Percentiles rank a stretch among this genome's conserved stretches.
These are phyloP conservation scores for Nothomitra cinnamomea DNA, from an alignment of 2,329 filamentous ascomycete species.

Conservation along the genomic window DNA sequence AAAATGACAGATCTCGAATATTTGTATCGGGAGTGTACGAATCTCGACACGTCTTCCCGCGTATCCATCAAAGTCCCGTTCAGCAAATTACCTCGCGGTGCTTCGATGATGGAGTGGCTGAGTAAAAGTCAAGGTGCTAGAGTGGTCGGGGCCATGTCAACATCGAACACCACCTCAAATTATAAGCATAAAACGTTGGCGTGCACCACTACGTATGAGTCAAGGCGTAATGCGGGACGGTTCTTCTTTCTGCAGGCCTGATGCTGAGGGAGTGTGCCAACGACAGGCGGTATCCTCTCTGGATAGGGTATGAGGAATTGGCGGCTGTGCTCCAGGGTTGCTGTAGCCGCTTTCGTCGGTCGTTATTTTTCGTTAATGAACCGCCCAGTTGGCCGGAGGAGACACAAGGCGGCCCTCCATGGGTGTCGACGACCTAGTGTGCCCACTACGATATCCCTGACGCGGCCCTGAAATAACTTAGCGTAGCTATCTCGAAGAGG, in stretches of 20 bases:
- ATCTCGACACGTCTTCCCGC: not conserved
- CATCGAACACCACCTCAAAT: not conserved
- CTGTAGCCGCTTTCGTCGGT: conserved; percentile 2
- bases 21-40: conserved; percentile 1
- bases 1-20: conserved; percentile 1
- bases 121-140: not conserved
- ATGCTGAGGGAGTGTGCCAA: not conserved
- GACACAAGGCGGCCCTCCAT: not conserved
- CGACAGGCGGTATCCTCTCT: conserved; percentile 1
- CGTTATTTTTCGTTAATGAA: not conserved
- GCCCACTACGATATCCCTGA: not conserved
- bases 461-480: conserved; percentile 1
- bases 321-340: conserved; percentile 1
- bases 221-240: conserved; percentile 4
- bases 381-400: not conserved
- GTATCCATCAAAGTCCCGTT: not conserved
- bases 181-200: conserved; percentile 4
- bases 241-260: not conserved
- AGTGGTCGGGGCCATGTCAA: not conserved
- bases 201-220: not conserved
- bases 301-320: not conserved
- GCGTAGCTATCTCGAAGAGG: not conserved
- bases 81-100: not conserved
- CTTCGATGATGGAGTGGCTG: not conserved
- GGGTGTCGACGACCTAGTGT: not conserved